Evolutionary conservation across 2,329 filamentous ascomycete species (phyloP).

Genomic region (Xylaria sp.): DNA sequence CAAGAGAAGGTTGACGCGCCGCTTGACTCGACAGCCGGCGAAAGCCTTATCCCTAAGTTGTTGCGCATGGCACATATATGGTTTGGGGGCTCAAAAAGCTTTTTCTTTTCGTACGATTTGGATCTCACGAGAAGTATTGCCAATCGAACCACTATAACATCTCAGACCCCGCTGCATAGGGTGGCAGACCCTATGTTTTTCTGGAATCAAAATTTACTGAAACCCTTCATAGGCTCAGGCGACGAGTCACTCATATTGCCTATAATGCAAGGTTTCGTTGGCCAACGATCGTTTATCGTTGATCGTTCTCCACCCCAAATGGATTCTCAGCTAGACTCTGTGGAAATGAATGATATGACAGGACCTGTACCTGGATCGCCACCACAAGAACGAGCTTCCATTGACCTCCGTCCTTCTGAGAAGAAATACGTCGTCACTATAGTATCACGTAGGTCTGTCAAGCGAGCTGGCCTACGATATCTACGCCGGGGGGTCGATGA

Average conservation of each 20-base stretch:
- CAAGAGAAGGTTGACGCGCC: slow-evolving; percentile 46
- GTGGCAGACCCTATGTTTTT: slow-evolving; percentile 84
- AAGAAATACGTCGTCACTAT: slow-evolving; percentile 82
- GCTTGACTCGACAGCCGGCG: slow-evolving; percentile 52
- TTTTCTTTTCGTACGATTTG: slow-evolving; percentile 95
- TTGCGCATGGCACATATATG: slow-evolving; percentile 85
- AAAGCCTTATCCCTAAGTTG: slow-evolving; percentile 81
- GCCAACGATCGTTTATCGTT: slow-evolving; percentile 82
- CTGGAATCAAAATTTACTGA: slow-evolving; percentile 85
- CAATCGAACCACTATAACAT: slow-evolving; percentile 55
- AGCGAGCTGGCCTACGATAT: slow-evolving; percentile 89
- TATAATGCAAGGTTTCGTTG: slow-evolving; percentile 93
- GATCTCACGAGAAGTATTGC: slow-evolving; percentile 80
- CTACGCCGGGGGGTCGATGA: slow-evolving; percentile 91
- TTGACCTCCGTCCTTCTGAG: slow-evolving; percentile 59
- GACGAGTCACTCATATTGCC: slow-evolving; percentile 80
- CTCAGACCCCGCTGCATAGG: slow-evolving; percentile 72
- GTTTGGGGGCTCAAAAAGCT: slow-evolving; percentile 83
- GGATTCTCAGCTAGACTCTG: slow-evolving; percentile 54
- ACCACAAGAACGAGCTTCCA: slow-evolving; percentile 40
- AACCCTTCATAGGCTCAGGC: slow-evolving; percentile 78
- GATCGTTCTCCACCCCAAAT: slow-evolving; percentile 69
- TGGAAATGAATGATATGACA: slow-evolving; percentile 48
- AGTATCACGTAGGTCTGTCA: slow-evolving; percentile 87
- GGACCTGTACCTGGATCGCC: slow-evolving; percentile 36